These are phyloP conservation scores for Oleoguttula mirabilis DNA, from an alignment of 495 filamentous ascomycete genomes.

Conservation along the genomic window DNA sequence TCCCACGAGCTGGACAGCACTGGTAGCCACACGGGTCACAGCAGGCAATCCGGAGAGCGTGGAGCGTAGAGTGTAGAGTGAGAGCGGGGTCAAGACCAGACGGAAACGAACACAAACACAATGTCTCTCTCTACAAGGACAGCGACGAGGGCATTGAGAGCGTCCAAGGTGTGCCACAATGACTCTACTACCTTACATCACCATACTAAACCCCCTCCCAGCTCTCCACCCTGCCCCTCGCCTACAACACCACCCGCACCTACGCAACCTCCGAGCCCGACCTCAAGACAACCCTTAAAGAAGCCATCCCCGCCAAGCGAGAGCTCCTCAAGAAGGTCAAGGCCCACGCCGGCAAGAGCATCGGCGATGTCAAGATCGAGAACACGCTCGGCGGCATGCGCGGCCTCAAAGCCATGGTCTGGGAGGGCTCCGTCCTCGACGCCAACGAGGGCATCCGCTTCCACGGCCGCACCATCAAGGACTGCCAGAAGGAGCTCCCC, in stretches of 20 bases:
- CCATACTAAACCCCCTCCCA: constrained; percentile 4
- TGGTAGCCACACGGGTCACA: too few species aligned
- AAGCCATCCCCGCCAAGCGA: constrained; percentile 79
- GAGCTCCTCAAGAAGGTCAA: constrained; percentile 88
- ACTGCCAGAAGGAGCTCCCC: constrained; percentile 86
- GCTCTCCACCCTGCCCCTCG: constrained; percentile 10
- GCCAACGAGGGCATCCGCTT: constrained; percentile 96
- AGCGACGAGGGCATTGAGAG: constrained; percentile 38
- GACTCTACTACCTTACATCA: too few species aligned
- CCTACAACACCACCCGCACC: constrained; percentile 26
- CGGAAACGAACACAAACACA: constrained; percentile 7
- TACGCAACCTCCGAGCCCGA: constrained; percentile 72
- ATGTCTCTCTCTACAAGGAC: constrained; percentile 43
- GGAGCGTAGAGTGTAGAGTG: too few species aligned
- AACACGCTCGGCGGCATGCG: constrained; percentile 93
- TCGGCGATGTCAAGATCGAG: constrained; percentile 89
- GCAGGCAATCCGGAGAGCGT: too few species aligned
- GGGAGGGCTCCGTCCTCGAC: constrained; percentile 96
- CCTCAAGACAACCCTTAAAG: constrained; percentile 71
- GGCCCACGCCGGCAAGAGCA: constrained; percentile 62
- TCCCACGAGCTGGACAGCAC: too few species aligned
- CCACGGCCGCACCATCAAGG: constrained; percentile 94
- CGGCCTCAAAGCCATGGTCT: constrained; percentile 93
- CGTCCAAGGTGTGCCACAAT: constrained; percentile 46
- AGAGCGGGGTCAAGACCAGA: constrained; percentile 1